phyloP scores from a whole-genome alignment of 257 asterid species.

The Penstemon eatonii region DNA sequence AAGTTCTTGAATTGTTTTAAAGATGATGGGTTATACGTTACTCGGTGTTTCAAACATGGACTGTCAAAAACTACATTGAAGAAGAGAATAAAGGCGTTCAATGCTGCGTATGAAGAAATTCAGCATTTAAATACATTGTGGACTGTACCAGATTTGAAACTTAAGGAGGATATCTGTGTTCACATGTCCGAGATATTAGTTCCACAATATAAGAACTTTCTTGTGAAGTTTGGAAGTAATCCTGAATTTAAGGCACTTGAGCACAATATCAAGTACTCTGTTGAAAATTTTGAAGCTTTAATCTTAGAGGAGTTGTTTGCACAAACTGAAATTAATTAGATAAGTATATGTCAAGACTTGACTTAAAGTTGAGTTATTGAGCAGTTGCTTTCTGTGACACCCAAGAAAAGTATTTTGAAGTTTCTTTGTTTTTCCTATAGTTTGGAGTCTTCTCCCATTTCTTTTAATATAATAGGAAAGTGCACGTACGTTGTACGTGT shows the following conservation, averaged over 20 bases:
- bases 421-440: neutral
- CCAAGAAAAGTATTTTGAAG: neutral
- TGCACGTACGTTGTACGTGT: no score
- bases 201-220: slow-evolving; percentile 32
- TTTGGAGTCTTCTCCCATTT: neutral
- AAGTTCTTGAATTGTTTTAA: slow-evolving; percentile 37
- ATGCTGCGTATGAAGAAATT: slow-evolving; percentile 31
- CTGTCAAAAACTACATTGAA: slow-evolving; percentile 24
- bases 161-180: slow-evolving; percentile 32
- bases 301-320: slow-evolving; percentile 30
- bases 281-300: slow-evolving; percentile 33
- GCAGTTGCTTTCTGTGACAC: slow-evolving; percentile 9
- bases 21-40: slow-evolving; percentile 31
- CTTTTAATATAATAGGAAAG: neutral
- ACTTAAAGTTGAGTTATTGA: neutral
- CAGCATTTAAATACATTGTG: slow-evolving; percentile 15
- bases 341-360: neutral
- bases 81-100: slow-evolving; percentile 35
- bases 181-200: slow-evolving; percentile 29
- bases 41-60: slow-evolving; percentile 24
- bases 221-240: slow-evolving; percentile 24
- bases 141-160: slow-evolving; percentile 33
- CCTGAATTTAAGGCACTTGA: slow-evolving; percentile 17
- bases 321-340: neutral
- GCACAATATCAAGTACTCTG: slow-evolving; percentile 32